These are phyloP conservation scores for Leccinum subtestaceum DNA, from an alignment of 768 basidiomycete species.

Conservation along the genomic window DNA sequence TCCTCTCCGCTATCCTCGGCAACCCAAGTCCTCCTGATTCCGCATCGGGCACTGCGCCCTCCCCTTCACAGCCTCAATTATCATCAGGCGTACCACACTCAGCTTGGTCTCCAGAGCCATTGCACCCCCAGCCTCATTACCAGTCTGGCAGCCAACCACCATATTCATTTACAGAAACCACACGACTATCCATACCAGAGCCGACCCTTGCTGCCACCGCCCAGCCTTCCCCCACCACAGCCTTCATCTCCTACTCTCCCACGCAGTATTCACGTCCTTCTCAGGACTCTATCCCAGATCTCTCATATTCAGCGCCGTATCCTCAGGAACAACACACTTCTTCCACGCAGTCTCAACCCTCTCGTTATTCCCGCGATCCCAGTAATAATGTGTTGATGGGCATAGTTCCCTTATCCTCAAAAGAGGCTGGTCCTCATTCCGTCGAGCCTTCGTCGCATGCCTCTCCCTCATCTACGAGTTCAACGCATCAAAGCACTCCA, in stretches of 20 bases:
- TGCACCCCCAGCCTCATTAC: constrained; percentile 34
- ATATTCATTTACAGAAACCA: constrained; percentile 26
- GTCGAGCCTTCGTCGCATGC: constrained; percentile 34
- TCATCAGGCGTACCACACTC: constrained; percentile 29
- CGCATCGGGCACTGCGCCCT: constrained; percentile 24
- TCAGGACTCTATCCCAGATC: constrained; percentile 35
- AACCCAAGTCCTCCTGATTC: constrained; percentile 55
- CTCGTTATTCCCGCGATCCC: constrained; percentile 51
- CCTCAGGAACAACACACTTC: constrained; percentile 25
- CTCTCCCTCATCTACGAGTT: constrained; percentile 42
- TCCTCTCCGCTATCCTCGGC: constrained; percentile 87
- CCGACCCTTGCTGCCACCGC: constrained; percentile 28
- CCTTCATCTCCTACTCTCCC: constrained; percentile 33
- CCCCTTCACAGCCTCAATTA: constrained; percentile 28
- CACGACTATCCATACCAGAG: constrained; percentile 34
- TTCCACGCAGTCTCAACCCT: constrained; percentile 23
- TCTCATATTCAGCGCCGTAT: constrained; percentile 35
- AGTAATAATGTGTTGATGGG: constrained; percentile 39
- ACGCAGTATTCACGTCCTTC: constrained; percentile 32
- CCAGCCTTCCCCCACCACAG: constrained; percentile 27
- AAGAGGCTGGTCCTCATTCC: constrained; percentile 27
- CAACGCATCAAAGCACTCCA: constrained; percentile 37
- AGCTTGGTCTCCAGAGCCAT: constrained; percentile 37
- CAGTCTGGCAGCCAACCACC: constrained; percentile 16
- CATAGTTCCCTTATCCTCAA: constrained; percentile 29